A percentile compares a stretch with the other conserved stretches of the same genome.
These are phyloP conservation scores for Avena atlantica DNA, from an alignment of 176 grass and related monocot genomes.

Conservation along the genomic window DNA sequence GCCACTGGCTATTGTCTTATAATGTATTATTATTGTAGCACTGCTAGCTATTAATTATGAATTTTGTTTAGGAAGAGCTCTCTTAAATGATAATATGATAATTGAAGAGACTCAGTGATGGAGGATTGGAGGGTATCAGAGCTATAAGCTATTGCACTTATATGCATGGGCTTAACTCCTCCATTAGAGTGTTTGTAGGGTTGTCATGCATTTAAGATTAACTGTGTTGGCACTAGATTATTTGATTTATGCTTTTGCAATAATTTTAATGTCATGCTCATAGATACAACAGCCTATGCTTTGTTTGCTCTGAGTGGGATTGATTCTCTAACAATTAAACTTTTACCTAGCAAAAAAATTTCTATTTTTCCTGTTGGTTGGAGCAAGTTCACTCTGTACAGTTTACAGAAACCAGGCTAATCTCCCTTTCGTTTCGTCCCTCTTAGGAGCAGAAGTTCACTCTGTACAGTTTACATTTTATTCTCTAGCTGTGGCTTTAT, in stretches of 20 bases:
- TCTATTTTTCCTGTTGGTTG: background rate
- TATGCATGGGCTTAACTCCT: constrained; percentile 18
- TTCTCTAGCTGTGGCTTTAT: constrained; percentile 16
- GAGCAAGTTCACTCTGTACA: background rate
- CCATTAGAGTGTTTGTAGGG: constrained; percentile 8
- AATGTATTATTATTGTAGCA: background rate
- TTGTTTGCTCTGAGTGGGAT: background rate
- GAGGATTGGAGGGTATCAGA: background rate
- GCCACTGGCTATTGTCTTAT: background rate
- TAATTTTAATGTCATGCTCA: background rate
- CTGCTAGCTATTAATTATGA: background rate
- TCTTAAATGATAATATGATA: constrained; percentile 20
- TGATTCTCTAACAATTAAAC: background rate
- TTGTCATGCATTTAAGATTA: background rate
- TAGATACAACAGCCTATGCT: background rate
- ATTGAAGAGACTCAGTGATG: background rate
- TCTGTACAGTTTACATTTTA: constrained; percentile 34
- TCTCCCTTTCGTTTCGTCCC: background rate
- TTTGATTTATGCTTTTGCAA: background rate
- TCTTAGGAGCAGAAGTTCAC: background rate
- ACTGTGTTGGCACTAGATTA: constrained; percentile 11
- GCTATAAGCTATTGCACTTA: background rate
- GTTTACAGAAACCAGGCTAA: too few species aligned
- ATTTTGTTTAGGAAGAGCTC: background rate
- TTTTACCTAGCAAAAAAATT: background rate